Percentiles rank a stretch among this genome's conserved stretches.
Conservation (phyloP, 352 stramenopile genomes). For the Bremia lactucae region DNA sequence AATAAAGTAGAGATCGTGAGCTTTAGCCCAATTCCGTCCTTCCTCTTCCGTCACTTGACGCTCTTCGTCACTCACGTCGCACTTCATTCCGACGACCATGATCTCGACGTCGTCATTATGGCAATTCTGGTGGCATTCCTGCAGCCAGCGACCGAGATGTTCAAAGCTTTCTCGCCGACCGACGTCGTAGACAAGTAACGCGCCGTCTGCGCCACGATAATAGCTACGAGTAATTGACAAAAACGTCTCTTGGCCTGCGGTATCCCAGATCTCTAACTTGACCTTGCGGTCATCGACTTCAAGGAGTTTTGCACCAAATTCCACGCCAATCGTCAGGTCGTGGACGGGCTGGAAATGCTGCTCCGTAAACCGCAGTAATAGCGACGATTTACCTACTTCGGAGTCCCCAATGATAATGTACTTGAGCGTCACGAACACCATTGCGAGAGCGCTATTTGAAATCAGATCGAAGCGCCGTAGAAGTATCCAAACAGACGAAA, state of each 20-base stretch:
- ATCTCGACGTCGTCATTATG: slow-evolving; percentile 78
- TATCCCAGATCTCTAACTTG: slow-evolving; percentile 90
- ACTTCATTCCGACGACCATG: slow-evolving; percentile 84
- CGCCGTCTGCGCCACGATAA: slow-evolving; percentile 80
- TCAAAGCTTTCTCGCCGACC: slow-evolving; percentile 65
- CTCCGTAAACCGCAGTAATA: slow-evolving; percentile 87
- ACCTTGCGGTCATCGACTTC: slow-evolving; percentile 75
- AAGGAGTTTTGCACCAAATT: slow-evolving; percentile 84
- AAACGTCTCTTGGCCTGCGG: slow-evolving; percentile 84
- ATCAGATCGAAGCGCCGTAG: neutral
- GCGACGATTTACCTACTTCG: slow-evolving; percentile 84
- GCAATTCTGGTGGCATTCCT: slow-evolving; percentile 80
- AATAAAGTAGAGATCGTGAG: slow-evolving; percentile 70
- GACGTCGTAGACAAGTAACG: slow-evolving; percentile 85
- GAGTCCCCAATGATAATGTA: slow-evolving; percentile 87
- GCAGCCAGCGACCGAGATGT: slow-evolving; percentile 62
- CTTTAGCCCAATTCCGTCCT: slow-evolving; percentile 45
- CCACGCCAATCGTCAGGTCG: slow-evolving; percentile 87
- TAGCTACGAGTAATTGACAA: slow-evolving; percentile 85
- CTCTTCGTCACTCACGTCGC: slow-evolving; percentile 42
- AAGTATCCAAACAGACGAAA: slow-evolving; percentile 2
- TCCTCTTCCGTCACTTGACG: slow-evolving; percentile 62
- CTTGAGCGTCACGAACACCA: slow-evolving; percentile 86
- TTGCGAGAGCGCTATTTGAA: slow-evolving; percentile 5
- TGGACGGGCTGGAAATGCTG: slow-evolving; percentile 85